These are phyloP conservation scores for Fraxinus albicans DNA, from an alignment of 305 asterid genomes.

Conservation along the genomic window DNA sequence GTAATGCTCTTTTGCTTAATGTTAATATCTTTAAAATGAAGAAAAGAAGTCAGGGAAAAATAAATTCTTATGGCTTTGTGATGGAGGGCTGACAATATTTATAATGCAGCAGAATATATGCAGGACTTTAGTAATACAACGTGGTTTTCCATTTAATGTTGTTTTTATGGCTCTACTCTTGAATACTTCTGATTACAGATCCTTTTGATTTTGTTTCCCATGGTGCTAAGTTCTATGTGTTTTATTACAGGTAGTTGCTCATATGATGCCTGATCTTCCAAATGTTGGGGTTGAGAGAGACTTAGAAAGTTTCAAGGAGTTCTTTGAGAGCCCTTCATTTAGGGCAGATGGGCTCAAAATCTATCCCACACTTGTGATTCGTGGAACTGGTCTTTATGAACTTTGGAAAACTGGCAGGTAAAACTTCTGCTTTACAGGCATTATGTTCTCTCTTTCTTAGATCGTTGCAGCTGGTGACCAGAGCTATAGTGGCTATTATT, in stretches of 20 bases:
- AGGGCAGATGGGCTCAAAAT: conserved; percentile 97
- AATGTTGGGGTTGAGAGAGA: conserved; percentile 98
- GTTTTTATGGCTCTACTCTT: not conserved
- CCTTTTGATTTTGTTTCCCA: not conserved
- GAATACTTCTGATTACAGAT: not conserved
- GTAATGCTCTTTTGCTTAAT: not conserved
- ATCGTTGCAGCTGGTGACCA: conserved; percentile 10
- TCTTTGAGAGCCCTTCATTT: conserved; percentile 91
- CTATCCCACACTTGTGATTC: conserved; percentile 95
- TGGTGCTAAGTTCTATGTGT: conserved; percentile 7
- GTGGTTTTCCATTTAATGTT: conserved; percentile 1
- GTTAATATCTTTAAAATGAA: not conserved
- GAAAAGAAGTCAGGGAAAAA: not conserved
- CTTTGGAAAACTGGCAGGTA: conserved; percentile 99
- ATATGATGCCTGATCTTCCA: conserved; percentile 99
- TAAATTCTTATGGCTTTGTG: not conserved
- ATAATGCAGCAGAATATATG: not conserved
- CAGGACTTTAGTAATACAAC: not conserved
- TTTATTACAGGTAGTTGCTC: conserved; percentile 84
- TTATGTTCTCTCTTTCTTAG: not conserved
- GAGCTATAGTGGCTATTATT: not conserved
- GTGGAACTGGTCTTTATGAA: conserved; percentile 98
- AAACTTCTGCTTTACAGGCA: not conserved
- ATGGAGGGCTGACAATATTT: not conserved
- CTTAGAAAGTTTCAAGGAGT: conserved; percentile 95